These are phyloP conservation scores for Anthracocystis panici-leucophaei DNA, from an alignment of 1,284 basidiomycete genomes.

Conservation along the genomic window DNA sequence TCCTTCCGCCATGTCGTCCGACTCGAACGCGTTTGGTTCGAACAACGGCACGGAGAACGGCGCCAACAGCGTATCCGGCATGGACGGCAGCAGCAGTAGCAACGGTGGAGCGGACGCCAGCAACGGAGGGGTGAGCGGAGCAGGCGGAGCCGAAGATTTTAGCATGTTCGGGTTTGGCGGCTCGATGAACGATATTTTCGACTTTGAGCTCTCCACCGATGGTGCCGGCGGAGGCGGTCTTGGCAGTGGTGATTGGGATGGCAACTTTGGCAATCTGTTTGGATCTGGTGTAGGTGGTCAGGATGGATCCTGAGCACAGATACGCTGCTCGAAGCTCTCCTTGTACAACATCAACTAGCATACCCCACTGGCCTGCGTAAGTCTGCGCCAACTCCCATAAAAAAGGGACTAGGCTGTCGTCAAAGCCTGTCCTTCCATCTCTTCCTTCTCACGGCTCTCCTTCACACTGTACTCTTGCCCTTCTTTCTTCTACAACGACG, in stretches of 20 bases:
- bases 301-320: slow-evolving; percentile 30
- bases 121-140: slow-evolving; percentile 10
- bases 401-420: background rate
- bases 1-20: slow-evolving; percentile 27
- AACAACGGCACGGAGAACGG: slow-evolving; percentile 17
- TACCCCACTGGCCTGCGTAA: background rate
- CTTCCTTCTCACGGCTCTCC: background rate
- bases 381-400: background rate
- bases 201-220: slow-evolving; percentile 61
- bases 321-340: background rate
- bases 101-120: slow-evolving; percentile 18
- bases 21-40: slow-evolving; percentile 12
- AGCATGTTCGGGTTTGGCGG: slow-evolving; percentile 63
- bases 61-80: slow-evolving; percentile 23
- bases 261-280: slow-evolving; percentile 56
- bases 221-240: slow-evolving; percentile 33
- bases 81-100: slow-evolving; percentile 6
- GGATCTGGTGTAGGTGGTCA: slow-evolving; percentile 36
- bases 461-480: slow-evolving; percentile 1
- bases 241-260: slow-evolving; percentile 51
- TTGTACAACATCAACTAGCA: slow-evolving; percentile 4
- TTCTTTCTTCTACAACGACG: background rate
- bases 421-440: background rate
- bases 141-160: slow-evolving; percentile 54
- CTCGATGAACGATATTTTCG: slow-evolving; percentile 65